Conservation (phyloP, 208 protist genomes). For the Leishmania mexicana region DNA sequence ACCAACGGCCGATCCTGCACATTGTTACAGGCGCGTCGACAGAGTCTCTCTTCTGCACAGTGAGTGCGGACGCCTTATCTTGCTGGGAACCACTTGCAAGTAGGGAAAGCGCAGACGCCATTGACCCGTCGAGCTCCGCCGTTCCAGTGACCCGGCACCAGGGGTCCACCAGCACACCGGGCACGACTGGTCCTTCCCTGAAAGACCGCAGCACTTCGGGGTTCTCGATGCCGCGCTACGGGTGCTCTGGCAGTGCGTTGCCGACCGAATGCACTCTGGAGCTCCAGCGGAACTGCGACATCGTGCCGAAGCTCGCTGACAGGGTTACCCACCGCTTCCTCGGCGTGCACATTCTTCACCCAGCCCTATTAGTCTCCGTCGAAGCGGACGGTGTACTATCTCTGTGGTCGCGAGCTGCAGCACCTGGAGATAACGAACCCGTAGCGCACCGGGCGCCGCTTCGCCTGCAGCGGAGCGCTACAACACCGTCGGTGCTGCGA, state of each 20-base stretch:
- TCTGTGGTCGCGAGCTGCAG: conserved; percentile 25
- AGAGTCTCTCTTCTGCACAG: conserved; percentile 25
- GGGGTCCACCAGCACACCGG: background rate
- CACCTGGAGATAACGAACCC: background rate
- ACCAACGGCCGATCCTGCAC: conserved; percentile 29
- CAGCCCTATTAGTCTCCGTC: conserved; percentile 21
- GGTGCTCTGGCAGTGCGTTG: conserved; percentile 25
- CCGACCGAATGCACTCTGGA: conserved; percentile 20
- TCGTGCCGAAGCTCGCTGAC: background rate
- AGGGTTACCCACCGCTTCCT: conserved; percentile 30
- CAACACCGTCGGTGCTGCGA: conserved; percentile 22
- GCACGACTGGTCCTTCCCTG: background rate
- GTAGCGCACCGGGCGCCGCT: background rate
- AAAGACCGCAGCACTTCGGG: background rate
- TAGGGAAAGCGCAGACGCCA: background rate
- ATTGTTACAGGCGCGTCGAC: conserved; percentile 28
- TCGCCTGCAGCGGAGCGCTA: conserved; percentile 6
- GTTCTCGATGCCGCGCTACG: conserved; percentile 20
- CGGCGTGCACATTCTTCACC: conserved; percentile 15
- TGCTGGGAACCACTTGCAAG: conserved; percentile 39
- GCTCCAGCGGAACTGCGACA: background rate
- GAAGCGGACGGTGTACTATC: conserved; percentile 46
- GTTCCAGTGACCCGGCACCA: background rate
- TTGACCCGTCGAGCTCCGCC: background rate
- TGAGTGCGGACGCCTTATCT: conserved; percentile 46